Base-by-base conservation (phyloP, 768 basidiomycete species). In the Leucogyrophana mollusca region DNA sequence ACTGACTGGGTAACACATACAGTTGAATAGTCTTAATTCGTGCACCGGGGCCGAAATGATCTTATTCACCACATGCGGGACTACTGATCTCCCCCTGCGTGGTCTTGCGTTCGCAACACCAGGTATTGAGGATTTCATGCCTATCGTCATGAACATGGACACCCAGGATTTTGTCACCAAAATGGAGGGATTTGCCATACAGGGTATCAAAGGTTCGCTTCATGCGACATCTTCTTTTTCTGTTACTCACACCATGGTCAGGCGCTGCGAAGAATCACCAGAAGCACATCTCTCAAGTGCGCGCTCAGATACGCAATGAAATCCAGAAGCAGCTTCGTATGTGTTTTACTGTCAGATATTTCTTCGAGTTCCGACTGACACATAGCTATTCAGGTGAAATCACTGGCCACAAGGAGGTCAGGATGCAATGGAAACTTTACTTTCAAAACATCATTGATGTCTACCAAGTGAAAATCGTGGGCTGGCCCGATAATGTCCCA, bases 101-200 rank as follows among this genome's bases (percentile, higher is more conserved):
- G n/a, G 9, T 11, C 13, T 41, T 11, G 11, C 24, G 17, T 44
- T 44, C 22, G 21, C 20, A n/a, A 34, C 10, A n/a, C 17, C 1
- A 3, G 32, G 42, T 18, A 22, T 43, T 10, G 20, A 34, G 9
- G 17, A 30, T 17, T 41, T 41, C 10, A 27, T 41, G 40, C 13
- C 27, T 13, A 30, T 13, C 27, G 13, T 13, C 27, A 30, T 30
- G 27, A 46, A 35, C 30, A 47, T 47, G 9, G 34, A 43, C 33
- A 11, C 34, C 13, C 42, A 49, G 24, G 33, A 20, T 13, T 23
- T 48, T 21, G 24, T 47, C 10, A 47, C 40, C 34, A 47, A 41
- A 20, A 47, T 47, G 46, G 46, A 47, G 18, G 40, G 47, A 3
- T 48, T 48, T 21, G 40, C 33, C 0, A 23, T 48, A 9, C 40